Evolutionary conservation across 805 yeast genomes (phyloP).

Genomic region (Myxozyma sirexii): DNA sequence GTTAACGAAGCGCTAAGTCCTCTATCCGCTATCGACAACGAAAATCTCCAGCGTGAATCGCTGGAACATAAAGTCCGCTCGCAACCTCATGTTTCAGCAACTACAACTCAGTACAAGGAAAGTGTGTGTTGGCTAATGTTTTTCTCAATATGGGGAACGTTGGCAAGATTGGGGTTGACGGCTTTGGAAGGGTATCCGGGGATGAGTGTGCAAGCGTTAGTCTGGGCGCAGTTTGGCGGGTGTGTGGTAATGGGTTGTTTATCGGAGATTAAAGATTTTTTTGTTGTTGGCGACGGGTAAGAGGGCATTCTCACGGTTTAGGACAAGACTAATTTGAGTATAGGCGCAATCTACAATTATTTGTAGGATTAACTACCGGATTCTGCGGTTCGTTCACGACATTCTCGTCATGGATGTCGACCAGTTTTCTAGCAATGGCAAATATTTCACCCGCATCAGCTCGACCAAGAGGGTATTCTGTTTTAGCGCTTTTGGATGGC

Average conservation of each 20-base stretch:
- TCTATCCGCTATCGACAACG: neutral
- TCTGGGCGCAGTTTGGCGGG: constrained; percentile 38
- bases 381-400: constrained; percentile 39
- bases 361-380: constrained; percentile 36
- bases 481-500: constrained; percentile 30
- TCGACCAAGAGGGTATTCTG: constrained; percentile 35
- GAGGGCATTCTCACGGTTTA: no score
- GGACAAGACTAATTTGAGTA: no score
- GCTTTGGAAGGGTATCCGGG: constrained; percentile 34
- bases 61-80: neutral
- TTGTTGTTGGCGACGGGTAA: constrained; percentile 9
- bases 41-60: neutral
- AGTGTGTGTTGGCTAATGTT: constrained; percentile 26
- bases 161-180: constrained; percentile 35
- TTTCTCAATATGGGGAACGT: constrained; percentile 36
- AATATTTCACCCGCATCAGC: constrained; percentile 18
- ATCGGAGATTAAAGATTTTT: constrained; percentile 22
- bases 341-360: constrained; percentile 22
- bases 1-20: neutral
- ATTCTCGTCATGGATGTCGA: constrained; percentile 38
- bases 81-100: neutral
- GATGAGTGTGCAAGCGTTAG: constrained; percentile 14
- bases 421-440: constrained; percentile 33
- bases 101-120: constrained; percentile 8
- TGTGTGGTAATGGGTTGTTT: constrained; percentile 37